Base-by-base conservation (phyloP, 2,329 filamentous ascomycete species). In the Lachnum nothofagi region DNA sequence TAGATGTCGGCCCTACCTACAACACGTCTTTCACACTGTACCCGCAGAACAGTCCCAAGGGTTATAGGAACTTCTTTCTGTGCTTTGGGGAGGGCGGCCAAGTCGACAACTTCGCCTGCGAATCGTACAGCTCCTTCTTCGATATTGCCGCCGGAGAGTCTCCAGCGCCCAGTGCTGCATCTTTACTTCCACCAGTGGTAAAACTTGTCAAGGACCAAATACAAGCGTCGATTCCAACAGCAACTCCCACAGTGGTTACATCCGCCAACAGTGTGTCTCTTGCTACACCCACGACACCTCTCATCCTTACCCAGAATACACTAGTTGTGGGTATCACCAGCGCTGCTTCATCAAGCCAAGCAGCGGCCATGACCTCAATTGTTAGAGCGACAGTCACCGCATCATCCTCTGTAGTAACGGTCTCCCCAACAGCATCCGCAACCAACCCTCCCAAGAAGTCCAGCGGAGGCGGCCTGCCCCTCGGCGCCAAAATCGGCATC, bases 401-500 rank as follows among this genome's bases (percentile, higher is more conserved):
- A 29, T 8, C 40, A 20, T 4, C 35, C 12, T 23, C 40, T 27
- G 5, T 31, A 41, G 24, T 14, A 29, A 37, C 40, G 31, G 5
- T 5, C 20, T 8, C 42, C 14, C 6, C 31, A 37, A 24, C 5
- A 12, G 8, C 3, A 12, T 10, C 37, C 29, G 19, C 14, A 16
- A 6, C 42, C 5, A 17, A 16, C 40, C 20, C n/a, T 27, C 33
- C 46, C 12, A 34, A 37, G 22, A 37, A 42, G n/a, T n/a, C n/a
- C n/a, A n/a, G n/a, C n/a, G n/a, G n/a, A 23, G 24, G 39, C 16
- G 48, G 48, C 9, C 53, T 61, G 9, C 51, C 52, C 8, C 42
- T 44, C 1, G 56, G 49, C 5, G 55, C 56, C 2, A 58, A 56
- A 50, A 52, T 56, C 2, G 59, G 59, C 9, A 60, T 61, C 5